phyloP scores from a whole-genome alignment of 192 early-diverging fungal species.

The Polychytrium aggregatum region DNA sequence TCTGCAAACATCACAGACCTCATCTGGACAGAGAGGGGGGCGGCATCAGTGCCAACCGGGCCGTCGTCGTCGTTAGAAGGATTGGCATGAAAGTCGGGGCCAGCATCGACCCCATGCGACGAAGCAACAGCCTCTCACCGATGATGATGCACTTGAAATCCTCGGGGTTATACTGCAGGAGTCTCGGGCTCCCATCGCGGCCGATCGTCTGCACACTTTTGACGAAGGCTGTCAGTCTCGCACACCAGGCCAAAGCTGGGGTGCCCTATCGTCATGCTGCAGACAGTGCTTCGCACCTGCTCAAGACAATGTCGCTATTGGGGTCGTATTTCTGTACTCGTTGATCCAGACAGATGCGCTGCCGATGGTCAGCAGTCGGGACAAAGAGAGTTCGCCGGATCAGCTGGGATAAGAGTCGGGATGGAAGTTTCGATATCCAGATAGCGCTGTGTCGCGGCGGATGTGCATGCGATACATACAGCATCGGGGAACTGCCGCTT shows the following conservation, averaged over 20 bases:
- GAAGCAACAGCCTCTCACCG: constrained; percentile 42
- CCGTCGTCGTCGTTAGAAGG: too few relatives aligned
- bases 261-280: too few relatives aligned
- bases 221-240: too few relatives aligned
- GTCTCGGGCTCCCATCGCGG: constrained; percentile 25
- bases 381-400: too few relatives aligned
- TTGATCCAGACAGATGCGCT: too few relatives aligned
- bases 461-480: constrained; percentile 11
- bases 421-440: too few relatives aligned
- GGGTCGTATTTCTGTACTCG: constrained; percentile 62
- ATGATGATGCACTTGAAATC: constrained; percentile 84
- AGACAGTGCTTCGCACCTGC: not conserved
- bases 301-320: constrained; percentile 1
- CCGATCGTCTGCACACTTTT: constrained; percentile 72
- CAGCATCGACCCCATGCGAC: not conserved
- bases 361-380: too few relatives aligned
- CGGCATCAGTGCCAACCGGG: too few relatives aligned
- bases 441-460: not conserved
- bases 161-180: constrained; percentile 56
- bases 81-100: too few relatives aligned
- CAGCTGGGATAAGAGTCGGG: too few relatives aligned
- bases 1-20: not conserved
- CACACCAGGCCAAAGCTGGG: too few relatives aligned
- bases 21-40: too few relatives aligned
- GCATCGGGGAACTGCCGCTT: constrained; percentile 42